A percentile compares a stretch with the other conserved stretches of the same genome.
Evolutionary conservation across 169 alveolate genomes (phyloP).

Genomic region (Besnoitia besnoiti): DNA sequence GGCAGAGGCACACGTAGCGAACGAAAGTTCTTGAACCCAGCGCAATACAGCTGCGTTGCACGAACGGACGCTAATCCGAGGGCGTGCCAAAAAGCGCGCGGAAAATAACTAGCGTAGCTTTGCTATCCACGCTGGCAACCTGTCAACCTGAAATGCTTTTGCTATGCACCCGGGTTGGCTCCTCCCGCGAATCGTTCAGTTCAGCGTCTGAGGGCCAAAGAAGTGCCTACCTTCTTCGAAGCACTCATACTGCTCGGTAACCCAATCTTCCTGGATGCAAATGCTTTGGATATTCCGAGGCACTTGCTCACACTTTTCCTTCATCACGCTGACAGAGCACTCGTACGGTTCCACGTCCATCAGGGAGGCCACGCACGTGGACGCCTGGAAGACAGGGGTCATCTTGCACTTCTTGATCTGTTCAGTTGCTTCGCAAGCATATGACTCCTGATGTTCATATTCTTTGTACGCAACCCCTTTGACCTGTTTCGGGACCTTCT

Average conservation of each 20-base stretch:
- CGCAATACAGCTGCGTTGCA: too few relatives aligned
- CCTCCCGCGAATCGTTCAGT: too few relatives aligned
- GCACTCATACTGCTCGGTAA: conserved; percentile 31
- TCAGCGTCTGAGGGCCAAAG: neutral
- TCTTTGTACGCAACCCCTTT: conserved; percentile 38
- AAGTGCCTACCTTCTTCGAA: conserved; percentile 8
- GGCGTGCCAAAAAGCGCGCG: too few relatives aligned
- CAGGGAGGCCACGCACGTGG: conserved; percentile 30
- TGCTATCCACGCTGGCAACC: too few relatives aligned
- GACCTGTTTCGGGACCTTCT: conserved; percentile 27
- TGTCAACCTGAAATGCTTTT: too few relatives aligned
- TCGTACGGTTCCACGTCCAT: conserved; percentile 48
- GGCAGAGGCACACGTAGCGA: too few relatives aligned
- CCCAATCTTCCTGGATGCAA: conserved; percentile 38
- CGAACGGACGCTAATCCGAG: too few relatives aligned
- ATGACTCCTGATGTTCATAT: neutral
- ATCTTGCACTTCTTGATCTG: conserved; percentile 41
- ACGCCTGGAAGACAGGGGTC: conserved; percentile 15
- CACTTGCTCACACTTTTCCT: conserved; percentile 25
- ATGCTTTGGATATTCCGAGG: neutral
- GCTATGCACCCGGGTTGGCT: too few relatives aligned
- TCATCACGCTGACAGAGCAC: conserved; percentile 30
- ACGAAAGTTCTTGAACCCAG: too few relatives aligned
- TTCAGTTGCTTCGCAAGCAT: conserved; percentile 29
- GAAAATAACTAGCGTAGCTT: too few relatives aligned